These are phyloP conservation scores for Solanum pennellii DNA, from an alignment of 257 asterid species.

Conservation along the genomic window DNA sequence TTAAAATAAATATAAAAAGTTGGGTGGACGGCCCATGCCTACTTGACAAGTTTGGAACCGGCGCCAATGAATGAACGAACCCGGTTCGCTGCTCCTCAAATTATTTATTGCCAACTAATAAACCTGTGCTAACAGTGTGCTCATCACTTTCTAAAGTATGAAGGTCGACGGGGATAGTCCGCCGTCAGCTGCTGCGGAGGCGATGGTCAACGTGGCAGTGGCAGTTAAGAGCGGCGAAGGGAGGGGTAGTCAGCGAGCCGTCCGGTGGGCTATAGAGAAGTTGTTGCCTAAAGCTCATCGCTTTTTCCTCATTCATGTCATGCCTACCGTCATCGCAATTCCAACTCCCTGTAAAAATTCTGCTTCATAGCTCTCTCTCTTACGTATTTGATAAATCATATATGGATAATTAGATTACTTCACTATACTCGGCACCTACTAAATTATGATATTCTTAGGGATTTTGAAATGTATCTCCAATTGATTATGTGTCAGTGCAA, in stretches of 20 bases:
- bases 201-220: constrained; percentile 31
- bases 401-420: neutral
- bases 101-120: neutral
- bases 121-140: neutral
- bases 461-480: neutral
- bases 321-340: constrained; percentile 44
- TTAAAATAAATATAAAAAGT: neutral
- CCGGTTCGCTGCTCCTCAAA: neutral
- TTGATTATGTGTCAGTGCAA: neutral
- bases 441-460: neutral
- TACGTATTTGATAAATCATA: neutral
- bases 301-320: constrained; percentile 55
- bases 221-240: constrained; percentile 73
- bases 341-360: constrained; percentile 58
- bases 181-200: neutral
- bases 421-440: neutral
- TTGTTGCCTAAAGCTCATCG: constrained; percentile 30
- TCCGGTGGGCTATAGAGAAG: constrained; percentile 68
- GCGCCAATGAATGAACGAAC: neutral
- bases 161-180: neutral
- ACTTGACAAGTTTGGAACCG: neutral
- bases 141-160: neutral
- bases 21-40: neutral
- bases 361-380: neutral
- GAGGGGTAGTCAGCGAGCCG: constrained; percentile 69